These are phyloP conservation scores for Xylaria cubensis DNA, from an alignment of 495 filamentous ascomycete species.

Conservation along the genomic window DNA sequence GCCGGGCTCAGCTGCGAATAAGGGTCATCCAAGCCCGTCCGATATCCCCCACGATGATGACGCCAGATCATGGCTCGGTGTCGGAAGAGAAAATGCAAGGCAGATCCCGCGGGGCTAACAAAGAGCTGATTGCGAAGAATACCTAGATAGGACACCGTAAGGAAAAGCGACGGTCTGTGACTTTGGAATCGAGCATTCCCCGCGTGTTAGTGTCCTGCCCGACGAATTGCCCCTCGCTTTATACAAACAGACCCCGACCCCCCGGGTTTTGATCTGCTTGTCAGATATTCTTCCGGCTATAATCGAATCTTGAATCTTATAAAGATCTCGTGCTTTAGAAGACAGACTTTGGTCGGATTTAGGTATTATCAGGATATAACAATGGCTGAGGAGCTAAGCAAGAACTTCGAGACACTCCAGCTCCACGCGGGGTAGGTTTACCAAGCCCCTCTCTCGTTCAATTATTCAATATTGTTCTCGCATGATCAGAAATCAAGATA, in stretches of 20 bases:
- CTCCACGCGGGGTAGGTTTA: constrained; percentile 86
- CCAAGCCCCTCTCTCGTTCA: neutral
- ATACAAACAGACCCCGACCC: neutral
- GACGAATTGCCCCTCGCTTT: neutral
- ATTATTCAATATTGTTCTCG: neutral
- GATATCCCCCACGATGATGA: constrained; percentile 24
- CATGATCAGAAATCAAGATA: neutral
- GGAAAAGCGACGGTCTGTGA: neutral
- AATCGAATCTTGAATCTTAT: neutral
- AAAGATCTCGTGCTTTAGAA: constrained; percentile 7
- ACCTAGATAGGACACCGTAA: neutral
- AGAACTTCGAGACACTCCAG: constrained; percentile 91
- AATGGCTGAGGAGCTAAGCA: constrained; percentile 48
- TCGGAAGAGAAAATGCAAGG: constrained; percentile 1
- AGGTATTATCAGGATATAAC: neutral
- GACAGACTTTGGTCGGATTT: neutral
- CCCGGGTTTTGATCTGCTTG: neutral
- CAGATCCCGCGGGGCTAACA: neutral
- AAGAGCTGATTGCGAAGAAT: neutral
- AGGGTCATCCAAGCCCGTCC: neutral
- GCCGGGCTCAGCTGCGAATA: constrained; percentile 12
- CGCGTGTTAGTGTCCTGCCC: neutral
- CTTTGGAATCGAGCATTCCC: neutral
- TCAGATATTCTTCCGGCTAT: neutral
- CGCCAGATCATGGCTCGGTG: constrained; percentile 22